phyloP scores from a whole-genome alignment of 2,329 filamentous ascomycete genomes.

The Hymenoscyphus repandus region DNA sequence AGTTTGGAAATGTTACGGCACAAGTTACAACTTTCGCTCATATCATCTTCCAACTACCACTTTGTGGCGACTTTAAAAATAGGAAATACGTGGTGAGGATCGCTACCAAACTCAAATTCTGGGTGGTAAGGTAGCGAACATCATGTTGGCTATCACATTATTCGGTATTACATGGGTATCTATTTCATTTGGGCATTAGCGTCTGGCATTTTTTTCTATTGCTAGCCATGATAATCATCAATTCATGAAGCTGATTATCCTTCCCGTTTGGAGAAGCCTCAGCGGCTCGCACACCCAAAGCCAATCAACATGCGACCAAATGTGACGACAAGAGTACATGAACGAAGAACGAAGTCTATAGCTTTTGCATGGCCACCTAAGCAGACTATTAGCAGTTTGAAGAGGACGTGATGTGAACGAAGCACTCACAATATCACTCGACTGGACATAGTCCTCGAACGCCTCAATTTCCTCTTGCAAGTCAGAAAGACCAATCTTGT shows the following conservation, averaged over 20 bases:
- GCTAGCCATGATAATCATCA: slow-evolving; percentile 27
- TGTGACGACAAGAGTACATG: slow-evolving; percentile 17
- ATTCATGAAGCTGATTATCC: slow-evolving; percentile 23
- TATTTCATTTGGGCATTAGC: slow-evolving; percentile 1
- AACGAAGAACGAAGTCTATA: slow-evolving; percentile 50
- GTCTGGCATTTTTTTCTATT: slow-evolving; percentile 25
- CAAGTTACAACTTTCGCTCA: too few relatives aligned
- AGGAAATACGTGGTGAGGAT: too few relatives aligned
- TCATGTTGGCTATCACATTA: neutral
- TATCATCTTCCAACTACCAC: too few relatives aligned
- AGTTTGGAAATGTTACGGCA: too few relatives aligned
- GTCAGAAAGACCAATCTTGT: slow-evolving; percentile 84
- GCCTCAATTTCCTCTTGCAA: slow-evolving; percentile 81
- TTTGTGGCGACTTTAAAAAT: too few relatives aligned
- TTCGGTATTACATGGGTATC: neutral
- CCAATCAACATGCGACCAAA: slow-evolving; percentile 23
- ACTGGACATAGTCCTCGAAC: slow-evolving; percentile 95
- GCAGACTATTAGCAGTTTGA: slow-evolving; percentile 18
- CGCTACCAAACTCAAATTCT: too few relatives aligned
- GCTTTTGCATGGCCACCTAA: slow-evolving; percentile 78
- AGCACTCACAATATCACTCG: slow-evolving; percentile 67
- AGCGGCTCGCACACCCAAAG: slow-evolving; percentile 19
- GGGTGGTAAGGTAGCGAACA: too few relatives aligned
- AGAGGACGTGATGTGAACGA: neutral
- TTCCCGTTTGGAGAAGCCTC: slow-evolving; percentile 16